A percentile compares a stretch with the other conserved stretches of the same genome.
phyloP scores from a whole-genome alignment of 345 rosid species.

The Stellera chamaejasme region DNA sequence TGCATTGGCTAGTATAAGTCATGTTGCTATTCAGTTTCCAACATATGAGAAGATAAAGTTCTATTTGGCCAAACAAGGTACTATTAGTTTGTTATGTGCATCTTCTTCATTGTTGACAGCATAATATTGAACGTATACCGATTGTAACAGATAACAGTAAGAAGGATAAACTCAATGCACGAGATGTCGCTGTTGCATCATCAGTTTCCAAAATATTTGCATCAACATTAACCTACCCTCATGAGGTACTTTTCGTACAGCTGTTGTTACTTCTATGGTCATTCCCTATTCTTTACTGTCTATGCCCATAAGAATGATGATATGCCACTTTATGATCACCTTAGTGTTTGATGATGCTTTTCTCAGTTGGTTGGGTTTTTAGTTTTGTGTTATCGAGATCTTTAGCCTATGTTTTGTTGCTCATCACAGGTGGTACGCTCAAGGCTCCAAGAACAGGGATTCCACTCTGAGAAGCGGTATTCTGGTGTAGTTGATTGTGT shows the following conservation, averaged over 20 bases:
- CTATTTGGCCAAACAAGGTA: conserved; percentile 63
- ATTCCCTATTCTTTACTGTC: neutral
- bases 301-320: too few species aligned
- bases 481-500: conserved; percentile 62
- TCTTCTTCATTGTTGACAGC: neutral
- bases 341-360: neutral
- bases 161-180: conserved; percentile 58
- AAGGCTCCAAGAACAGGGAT: conserved; percentile 90
- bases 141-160: conserved; percentile 42
- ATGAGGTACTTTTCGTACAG: conserved; percentile 45
- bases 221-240: conserved; percentile 85
- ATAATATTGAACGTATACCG: conserved; percentile 6
- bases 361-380: too few species aligned
- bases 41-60: conserved; percentile 61
- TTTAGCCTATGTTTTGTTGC: neutral
- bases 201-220: conserved; percentile 87
- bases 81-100: neutral
- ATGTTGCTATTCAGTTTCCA: conserved; percentile 92
- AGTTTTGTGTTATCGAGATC: too few species aligned
- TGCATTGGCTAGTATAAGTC: conserved; percentile 86
- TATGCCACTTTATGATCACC: too few species aligned
- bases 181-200: conserved; percentile 83
- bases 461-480: conserved; percentile 67
- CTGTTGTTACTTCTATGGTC: neutral
- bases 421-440: conserved; percentile 62